Conservation (phyloP, 2,329 filamentous ascomycete species). For the Hypoxylon sp. region DNA sequence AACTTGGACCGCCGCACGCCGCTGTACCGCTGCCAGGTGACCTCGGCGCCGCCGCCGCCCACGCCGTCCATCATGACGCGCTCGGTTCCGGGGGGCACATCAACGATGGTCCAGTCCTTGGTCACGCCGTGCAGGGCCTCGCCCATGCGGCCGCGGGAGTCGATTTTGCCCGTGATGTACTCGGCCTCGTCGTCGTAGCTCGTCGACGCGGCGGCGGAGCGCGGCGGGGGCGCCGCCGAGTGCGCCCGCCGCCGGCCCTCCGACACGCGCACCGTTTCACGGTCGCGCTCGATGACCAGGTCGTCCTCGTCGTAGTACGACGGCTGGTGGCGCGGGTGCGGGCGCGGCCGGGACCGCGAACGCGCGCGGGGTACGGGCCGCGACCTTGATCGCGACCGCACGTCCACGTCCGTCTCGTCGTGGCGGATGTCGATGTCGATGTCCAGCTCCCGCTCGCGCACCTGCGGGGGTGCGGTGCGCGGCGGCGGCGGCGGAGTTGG, state of each 20-base stretch:
- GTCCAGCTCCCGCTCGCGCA: conserved; percentile 66
- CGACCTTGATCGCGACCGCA: conserved; percentile 58
- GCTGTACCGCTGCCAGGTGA: conserved; percentile 83
- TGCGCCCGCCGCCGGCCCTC: conserved; percentile 63
- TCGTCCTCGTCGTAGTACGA: conserved; percentile 70
- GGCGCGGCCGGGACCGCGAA: no score
- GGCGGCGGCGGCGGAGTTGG: conserved; percentile 64
- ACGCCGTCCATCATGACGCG: conserved; percentile 84
- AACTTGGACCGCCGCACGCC: conserved; percentile 81
- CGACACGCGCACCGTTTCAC: conserved; percentile 60
- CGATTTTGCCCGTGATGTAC: conserved; percentile 68
- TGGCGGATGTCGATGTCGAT: conserved; percentile 70
- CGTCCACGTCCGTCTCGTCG: conserved; percentile 68
- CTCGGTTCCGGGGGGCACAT: conserved; percentile 86
- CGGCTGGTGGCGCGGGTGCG: conserved; percentile 48
- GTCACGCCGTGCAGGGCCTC: conserved; percentile 81
- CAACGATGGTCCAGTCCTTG: conserved; percentile 83
- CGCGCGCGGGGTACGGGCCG: conserved; percentile 56
- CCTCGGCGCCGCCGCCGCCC: conserved; percentile 79
- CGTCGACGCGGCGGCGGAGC: conserved; percentile 50
- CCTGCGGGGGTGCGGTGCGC: conserved; percentile 58
- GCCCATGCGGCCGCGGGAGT: conserved; percentile 73
- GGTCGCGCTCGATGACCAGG: conserved; percentile 70
- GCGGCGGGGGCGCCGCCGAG: conserved; percentile 59
- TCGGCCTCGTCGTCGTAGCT: conserved; percentile 74